A percentile compares a stretch with the other conserved stretches of the same genome.
phyloP scores from a whole-genome alignment of 306 rosid genomes.

The Lathyrus sativus region DNA sequence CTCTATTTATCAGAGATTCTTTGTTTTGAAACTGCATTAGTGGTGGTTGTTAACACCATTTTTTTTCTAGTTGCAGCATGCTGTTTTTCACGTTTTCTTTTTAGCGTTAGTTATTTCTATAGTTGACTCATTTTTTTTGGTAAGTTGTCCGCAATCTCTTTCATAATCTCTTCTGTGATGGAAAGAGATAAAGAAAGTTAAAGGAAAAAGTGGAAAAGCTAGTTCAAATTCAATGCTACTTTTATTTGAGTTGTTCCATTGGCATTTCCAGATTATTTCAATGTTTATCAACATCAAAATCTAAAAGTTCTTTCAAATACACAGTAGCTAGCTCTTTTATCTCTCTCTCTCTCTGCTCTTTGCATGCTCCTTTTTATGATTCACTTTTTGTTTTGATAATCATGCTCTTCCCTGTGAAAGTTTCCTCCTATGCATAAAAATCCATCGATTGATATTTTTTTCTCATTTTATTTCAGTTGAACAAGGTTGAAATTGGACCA shows the following conservation, averaged over 20 bases:
- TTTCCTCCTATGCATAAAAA: conserved; percentile 18
- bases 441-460: conserved; percentile 4
- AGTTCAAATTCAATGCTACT: conserved; percentile 11
- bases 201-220: conserved; percentile 5
- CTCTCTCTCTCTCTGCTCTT: neutral
- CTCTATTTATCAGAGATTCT: neutral
- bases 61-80: conserved; percentile 13
- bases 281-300: conserved; percentile 26
- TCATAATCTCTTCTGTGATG: neutral
- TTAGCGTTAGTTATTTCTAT: conserved; percentile 7
- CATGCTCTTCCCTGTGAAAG: conserved; percentile 5
- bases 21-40: neutral
- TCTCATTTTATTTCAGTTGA: conserved; percentile 57
- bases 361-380: conserved; percentile 19
- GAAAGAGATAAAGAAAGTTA: neutral
- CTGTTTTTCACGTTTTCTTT: conserved; percentile 15
- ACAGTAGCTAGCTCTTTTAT: conserved; percentile 10
- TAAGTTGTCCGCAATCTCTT: neutral
- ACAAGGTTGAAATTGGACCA: conserved; percentile 87
- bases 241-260: neutral
- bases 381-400: conserved; percentile 24
- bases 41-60: conserved; percentile 21
- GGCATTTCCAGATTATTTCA: conserved; percentile 9
- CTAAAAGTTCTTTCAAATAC: neutral
- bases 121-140: conserved; percentile 19